Percentiles rank a stretch among this genome's conserved stretches.
Evolutionary conservation across 2,329 filamentous ascomycete genomes (phyloP).

Genomic region (Neurospora sp.): DNA sequence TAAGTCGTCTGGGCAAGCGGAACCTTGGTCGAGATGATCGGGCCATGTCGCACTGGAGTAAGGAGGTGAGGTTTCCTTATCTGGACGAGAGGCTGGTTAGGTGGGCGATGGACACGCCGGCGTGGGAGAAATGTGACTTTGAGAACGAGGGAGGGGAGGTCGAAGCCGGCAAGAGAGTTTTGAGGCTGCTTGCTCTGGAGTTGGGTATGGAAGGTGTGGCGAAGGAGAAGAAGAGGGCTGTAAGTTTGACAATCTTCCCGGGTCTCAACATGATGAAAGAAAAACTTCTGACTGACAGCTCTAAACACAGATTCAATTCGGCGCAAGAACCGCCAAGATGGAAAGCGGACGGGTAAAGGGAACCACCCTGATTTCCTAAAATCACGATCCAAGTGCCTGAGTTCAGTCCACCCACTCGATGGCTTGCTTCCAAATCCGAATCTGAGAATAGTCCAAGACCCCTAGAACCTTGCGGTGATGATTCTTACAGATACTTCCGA

Average conservation of each 20-base stretch:
- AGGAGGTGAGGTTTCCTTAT: constrained; percentile 82
- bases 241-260: constrained; percentile 30
- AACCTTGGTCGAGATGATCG: constrained; percentile 92
- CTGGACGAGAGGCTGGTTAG: constrained; percentile 79
- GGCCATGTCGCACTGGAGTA: constrained; percentile 79
- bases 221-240: constrained; percentile 84
- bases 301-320: constrained; percentile 61
- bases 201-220: constrained; percentile 64
- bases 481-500: constrained; percentile 69
- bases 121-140: constrained; percentile 86
- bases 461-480: constrained; percentile 46
- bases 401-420: not conserved
- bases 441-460: not conserved
- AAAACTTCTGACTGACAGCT: not conserved
- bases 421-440: not conserved
- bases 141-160: constrained; percentile 37
- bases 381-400: not conserved
- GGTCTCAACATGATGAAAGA: not conserved
- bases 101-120: constrained; percentile 64
- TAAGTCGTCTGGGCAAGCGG: constrained; percentile 77
- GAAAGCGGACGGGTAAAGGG: constrained; percentile 59
- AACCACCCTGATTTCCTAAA: constrained; percentile 47
- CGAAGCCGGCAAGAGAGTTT: constrained; percentile 70
- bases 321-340: constrained; percentile 75
- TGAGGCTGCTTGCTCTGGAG: constrained; percentile 66